Evolutionary conservation across 257 asterid species (phyloP), one percentile per base, ranked within the genome.

Genomic region (Penstemon barbatus): DNA sequence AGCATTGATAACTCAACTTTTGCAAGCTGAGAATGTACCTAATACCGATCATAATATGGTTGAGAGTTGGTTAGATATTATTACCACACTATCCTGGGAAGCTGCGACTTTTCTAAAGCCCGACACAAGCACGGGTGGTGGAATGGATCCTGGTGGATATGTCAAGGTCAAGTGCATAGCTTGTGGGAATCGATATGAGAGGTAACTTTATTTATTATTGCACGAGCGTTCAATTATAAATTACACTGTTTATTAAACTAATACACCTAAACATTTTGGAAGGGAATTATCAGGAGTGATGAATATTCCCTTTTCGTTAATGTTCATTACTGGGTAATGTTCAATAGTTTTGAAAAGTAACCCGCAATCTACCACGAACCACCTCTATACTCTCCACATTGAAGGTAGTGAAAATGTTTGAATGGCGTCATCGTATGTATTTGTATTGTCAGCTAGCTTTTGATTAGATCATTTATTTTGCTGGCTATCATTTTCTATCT

Each of bases 91-190:
- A 73, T 80, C 91, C 51, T 86, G 89, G 94, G 94, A 89, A 78
- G 96, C 88, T 73, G 96, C 96, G n/a, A 76, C 79, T 54, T 83
- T 87, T 66, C 69, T 89, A 51, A 89, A 85, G 71, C 96, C 96
- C 68, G 94, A 89, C 79, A 86, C 84, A 64, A 89, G 96, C 81
- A 78, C 59, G 74, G 80, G 82, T 41, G 94, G 96, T 60, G 89
- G 89, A 66, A 89, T 89, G 96, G 96, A 89, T 78, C 96, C 96
- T 71, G 94, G 91, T 65, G 88, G 89, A 66, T 89, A 89, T 80
- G 96, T 89, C 55, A 89, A 89, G 75, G 87, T 89, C 67, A 89
- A 89, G 78, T 89, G 96, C 75, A 50, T 89, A 62, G 89, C 94
- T 57, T 78, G 85, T 80, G 96, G 96, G 55, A 78, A 51, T 62